Percentiles rank a stretch among this genome's conserved stretches.
Evolutionary conservation across 257 asterid genomes (phyloP).

Genomic region (Plantago ovata): DNA sequence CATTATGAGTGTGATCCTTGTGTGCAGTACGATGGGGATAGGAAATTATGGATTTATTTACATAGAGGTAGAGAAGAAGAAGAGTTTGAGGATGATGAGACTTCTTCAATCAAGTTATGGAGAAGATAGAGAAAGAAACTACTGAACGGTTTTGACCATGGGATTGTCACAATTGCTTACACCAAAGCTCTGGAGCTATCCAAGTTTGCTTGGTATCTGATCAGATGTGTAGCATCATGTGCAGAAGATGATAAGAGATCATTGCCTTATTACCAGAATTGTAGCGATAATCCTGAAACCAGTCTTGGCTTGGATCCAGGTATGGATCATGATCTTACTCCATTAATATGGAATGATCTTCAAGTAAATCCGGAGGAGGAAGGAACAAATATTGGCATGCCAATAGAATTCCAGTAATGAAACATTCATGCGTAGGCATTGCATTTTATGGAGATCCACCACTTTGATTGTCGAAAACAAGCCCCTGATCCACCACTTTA

Average conservation of each 20-base stretch:
- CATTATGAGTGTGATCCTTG: conserved; percentile 99
- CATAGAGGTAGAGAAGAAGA: conserved; percentile 97
- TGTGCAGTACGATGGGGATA: conserved; percentile 93
- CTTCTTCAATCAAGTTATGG: conserved; percentile 98
- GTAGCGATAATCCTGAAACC: conserved; percentile 42
- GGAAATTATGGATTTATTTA: conserved; percentile 90
- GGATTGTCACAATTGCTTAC: conserved; percentile 55
- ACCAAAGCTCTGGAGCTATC: conserved; percentile 55
- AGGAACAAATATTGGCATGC: conserved; percentile 61
- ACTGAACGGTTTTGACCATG: conserved; percentile 65
- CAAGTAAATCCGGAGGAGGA: conserved; percentile 40
- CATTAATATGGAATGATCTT: conserved; percentile 41
- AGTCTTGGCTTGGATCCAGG: conserved; percentile 37
- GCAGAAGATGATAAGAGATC: conserved; percentile 60
- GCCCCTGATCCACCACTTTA: conserved; percentile 8
- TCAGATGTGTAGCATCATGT: conserved; percentile 50
- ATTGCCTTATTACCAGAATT: conserved; percentile 43
- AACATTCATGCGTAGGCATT: conserved; percentile 67
- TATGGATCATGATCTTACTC: conserved; percentile 30
- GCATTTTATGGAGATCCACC: conserved; percentile 59
- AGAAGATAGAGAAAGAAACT: conserved; percentile 87
- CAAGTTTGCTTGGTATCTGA: conserved; percentile 59
- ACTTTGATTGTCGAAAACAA: conserved; percentile 22
- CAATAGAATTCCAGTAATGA: conserved; percentile 73
- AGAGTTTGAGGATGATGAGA: conserved; percentile 99